phyloP scores from a whole-genome alignment of 257 asterid species.

The Solanum chilense region DNA sequence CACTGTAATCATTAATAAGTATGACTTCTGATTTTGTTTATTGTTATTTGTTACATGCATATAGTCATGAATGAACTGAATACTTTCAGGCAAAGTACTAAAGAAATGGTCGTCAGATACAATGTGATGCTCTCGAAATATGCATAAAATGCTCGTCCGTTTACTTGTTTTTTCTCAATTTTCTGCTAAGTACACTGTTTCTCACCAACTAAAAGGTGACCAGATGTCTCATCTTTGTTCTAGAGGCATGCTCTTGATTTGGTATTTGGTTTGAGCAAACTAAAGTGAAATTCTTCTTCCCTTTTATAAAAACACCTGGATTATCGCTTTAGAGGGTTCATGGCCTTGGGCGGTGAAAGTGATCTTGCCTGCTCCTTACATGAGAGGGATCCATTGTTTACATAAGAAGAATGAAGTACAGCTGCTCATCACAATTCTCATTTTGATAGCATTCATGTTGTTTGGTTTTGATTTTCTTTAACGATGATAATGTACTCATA shows the following conservation, averaged over 20 bases:
- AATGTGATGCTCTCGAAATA: not conserved
- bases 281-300: not conserved
- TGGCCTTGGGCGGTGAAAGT: not conserved
- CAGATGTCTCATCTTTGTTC: not conserved
- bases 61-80: not conserved
- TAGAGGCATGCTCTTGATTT: not conserved
- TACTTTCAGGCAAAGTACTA: not conserved
- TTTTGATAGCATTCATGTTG: not conserved
- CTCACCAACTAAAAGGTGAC: not conserved
- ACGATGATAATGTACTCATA: not conserved
- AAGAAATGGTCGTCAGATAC: not conserved
- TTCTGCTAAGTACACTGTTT: not conserved
- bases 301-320: not conserved
- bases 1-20: slow-evolving; percentile 59
- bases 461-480: not conserved
- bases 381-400: not conserved
- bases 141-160: not conserved
- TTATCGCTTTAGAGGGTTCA: not conserved
- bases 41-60: not conserved
- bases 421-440: not conserved
- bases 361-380: not conserved
- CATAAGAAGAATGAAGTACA: not conserved
- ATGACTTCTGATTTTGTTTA: slow-evolving; percentile 5
- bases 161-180: not conserved
- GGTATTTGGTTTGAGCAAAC: not conserved